phyloP scores from a whole-genome alignment of 148 eudicot genomes.

The Amaranthus palmeri region DNA sequence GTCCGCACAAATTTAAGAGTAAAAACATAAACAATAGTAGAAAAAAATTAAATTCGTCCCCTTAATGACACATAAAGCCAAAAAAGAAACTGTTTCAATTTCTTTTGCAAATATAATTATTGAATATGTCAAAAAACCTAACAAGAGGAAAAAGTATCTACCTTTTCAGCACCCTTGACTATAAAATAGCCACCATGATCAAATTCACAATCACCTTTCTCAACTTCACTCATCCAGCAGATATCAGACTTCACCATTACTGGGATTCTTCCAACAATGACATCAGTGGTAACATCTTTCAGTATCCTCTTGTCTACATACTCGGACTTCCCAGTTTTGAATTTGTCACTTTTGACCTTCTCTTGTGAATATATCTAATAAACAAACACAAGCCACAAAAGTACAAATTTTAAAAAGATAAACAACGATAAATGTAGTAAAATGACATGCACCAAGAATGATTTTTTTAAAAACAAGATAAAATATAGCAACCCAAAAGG shows the following conservation, averaged over 20 bases:
- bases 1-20: constrained; percentile 1
- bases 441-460: background rate
- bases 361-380: constrained; percentile 62
- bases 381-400: constrained; percentile 7
- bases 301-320: constrained; percentile 38
- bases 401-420: constrained; percentile 2
- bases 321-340: constrained; percentile 65
- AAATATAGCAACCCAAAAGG: background rate
- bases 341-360: constrained; percentile 65
- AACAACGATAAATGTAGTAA: background rate
- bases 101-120: background rate
- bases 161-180: constrained; percentile 98
- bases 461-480: too few relatives aligned
- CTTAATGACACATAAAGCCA: background rate
- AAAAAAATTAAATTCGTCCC: too few relatives aligned
- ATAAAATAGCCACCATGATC: constrained; percentile 95
- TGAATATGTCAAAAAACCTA: background rate
- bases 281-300: constrained; percentile 39
- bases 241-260: constrained; percentile 92
- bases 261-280: constrained; percentile 71
- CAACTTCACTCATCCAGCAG: constrained; percentile 78
- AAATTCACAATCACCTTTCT: constrained; percentile 76
- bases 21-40: background rate
- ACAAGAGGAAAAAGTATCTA: constrained; percentile 14
- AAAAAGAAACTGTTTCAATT: constrained; percentile 5